phyloP scores from a whole-genome alignment of 2,329 filamentous ascomycete species.

The Alternaria sp. region DNA sequence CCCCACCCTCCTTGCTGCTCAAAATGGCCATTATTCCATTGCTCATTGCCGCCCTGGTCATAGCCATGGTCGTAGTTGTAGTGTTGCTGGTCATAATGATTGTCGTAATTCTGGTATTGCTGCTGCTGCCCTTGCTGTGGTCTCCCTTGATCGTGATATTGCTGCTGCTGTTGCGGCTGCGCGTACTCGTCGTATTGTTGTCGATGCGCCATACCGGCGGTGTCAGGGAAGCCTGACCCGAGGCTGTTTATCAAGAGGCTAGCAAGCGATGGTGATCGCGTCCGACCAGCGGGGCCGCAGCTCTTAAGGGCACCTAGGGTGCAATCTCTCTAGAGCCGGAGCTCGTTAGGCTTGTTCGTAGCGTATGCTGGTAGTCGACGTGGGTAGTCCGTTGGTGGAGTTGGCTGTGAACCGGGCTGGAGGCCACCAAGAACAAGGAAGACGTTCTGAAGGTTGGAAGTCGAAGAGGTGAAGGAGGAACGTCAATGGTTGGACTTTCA shows the following conservation, averaged over 20 bases:
- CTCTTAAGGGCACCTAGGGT: conserved; percentile 21
- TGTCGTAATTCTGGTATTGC: conserved; percentile 43
- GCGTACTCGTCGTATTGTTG: conserved; percentile 49
- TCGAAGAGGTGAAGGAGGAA: conserved; percentile 21
- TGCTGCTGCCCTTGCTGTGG: conserved; percentile 27
- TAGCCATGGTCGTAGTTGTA: conserved; percentile 49
- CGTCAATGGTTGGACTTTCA: conserved; percentile 16
- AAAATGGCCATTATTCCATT: conserved; percentile 49
- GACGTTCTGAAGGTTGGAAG: conserved; percentile 11
- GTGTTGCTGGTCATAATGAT: conserved; percentile 43
- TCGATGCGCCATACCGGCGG: conserved; percentile 53
- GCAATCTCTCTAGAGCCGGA: conserved; percentile 14
- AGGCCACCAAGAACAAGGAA: conserved; percentile 14
- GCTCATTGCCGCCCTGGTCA: conserved; percentile 45
- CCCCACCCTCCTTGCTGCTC: conserved; percentile 44
- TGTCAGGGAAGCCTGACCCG: conserved; percentile 28
- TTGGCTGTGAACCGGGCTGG: conserved; percentile 21
- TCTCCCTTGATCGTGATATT: conserved; percentile 43
- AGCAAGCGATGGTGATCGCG: conserved; percentile 33
- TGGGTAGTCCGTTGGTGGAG: conserved; percentile 10
- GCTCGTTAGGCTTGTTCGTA: conserved; percentile 24
- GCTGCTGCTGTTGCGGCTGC: conserved; percentile 47
- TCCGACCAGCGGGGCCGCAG: conserved; percentile 31
- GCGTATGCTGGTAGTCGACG: conserved; percentile 17
- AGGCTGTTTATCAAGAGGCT: conserved; percentile 31